Evolutionary conservation across 495 filamentous ascomycete genomes (phyloP).

Genomic region (Antarctomyces pellizariae): DNA sequence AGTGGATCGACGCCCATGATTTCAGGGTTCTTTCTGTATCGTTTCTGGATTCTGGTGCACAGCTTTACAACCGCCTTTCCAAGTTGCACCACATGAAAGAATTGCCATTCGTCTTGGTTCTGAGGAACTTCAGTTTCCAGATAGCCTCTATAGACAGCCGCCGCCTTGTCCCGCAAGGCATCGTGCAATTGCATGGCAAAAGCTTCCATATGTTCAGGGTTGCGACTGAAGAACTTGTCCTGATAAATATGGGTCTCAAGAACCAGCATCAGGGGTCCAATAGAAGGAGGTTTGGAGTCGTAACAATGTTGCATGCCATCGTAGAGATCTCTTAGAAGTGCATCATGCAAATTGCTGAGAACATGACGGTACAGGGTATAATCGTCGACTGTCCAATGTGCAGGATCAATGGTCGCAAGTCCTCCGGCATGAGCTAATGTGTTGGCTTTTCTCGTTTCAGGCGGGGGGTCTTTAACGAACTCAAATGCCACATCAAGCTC

Average conservation of each 20-base stretch:
- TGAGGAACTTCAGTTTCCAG: slow-evolving; percentile 51
- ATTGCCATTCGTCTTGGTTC: slow-evolving; percentile 57
- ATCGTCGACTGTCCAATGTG: slow-evolving; percentile 62
- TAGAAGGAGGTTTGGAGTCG: slow-evolving; percentile 55
- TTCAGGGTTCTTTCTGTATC: slow-evolving; percentile 69
- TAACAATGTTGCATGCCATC: slow-evolving; percentile 71
- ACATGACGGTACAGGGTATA: slow-evolving; percentile 50
- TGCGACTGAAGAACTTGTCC: slow-evolving; percentile 51
- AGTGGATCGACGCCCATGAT: slow-evolving; percentile 82
- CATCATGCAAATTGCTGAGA: slow-evolving; percentile 53
- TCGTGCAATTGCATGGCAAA: slow-evolving; percentile 47
- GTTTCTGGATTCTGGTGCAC: slow-evolving; percentile 68
- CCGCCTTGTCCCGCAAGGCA: slow-evolving; percentile 50
- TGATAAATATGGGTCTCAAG: slow-evolving; percentile 61
- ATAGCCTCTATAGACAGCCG: slow-evolving; percentile 44
- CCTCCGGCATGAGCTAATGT: slow-evolving; percentile 24
- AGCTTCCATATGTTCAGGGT: slow-evolving; percentile 38
- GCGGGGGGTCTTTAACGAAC: slow-evolving; percentile 45
- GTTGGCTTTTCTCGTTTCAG: slow-evolving; percentile 30
- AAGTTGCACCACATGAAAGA: slow-evolving; percentile 67
- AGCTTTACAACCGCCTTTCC: slow-evolving; percentile 66
- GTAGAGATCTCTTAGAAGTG: slow-evolving; percentile 69
- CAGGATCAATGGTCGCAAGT: slow-evolving; percentile 21
- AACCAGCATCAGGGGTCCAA: slow-evolving; percentile 62
- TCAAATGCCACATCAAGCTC: slow-evolving; percentile 67